Conservation (phyloP, 345 rosid species). For the Nephelium lappaceum region DNA sequence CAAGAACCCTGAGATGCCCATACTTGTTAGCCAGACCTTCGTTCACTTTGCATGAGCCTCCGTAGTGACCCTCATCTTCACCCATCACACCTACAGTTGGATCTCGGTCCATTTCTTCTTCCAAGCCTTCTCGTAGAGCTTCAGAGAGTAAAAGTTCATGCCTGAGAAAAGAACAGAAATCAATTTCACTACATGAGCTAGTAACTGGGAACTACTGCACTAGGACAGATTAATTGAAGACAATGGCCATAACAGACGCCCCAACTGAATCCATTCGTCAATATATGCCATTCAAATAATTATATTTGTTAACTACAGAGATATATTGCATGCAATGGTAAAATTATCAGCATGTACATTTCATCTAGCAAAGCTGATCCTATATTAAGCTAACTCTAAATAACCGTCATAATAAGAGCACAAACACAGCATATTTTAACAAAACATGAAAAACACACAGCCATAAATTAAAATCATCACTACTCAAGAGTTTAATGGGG, state of each 20-base stretch:
- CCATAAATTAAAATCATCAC: too few species aligned
- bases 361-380: constrained; percentile 8
- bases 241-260: not conserved
- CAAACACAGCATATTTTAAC: not conserved
- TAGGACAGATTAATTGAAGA: too few species aligned
- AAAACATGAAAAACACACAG: too few species aligned
- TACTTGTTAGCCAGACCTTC: constrained; percentile 70
- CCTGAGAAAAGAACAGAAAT: constrained; percentile 38
- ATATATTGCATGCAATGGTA: not conserved
- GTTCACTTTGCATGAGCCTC: constrained; percentile 96
- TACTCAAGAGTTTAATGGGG: too few species aligned
- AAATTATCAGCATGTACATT: not conserved
- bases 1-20: constrained; percentile 95
- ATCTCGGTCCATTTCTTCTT: constrained; percentile 99
- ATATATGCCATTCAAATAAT: not conserved
- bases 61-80: constrained; percentile 94
- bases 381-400: not conserved
- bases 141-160: constrained; percentile 90
- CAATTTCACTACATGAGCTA: not conserved
- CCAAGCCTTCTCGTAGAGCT: constrained; percentile 89
- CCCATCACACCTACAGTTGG: constrained; percentile 83
- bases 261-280: not conserved
- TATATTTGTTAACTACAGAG: not conserved
- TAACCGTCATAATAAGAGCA: not conserved
- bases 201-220: too few species aligned